phyloP scores from a whole-genome alignment of 257 asterid species.

The Solanum appendiculatum region DNA sequence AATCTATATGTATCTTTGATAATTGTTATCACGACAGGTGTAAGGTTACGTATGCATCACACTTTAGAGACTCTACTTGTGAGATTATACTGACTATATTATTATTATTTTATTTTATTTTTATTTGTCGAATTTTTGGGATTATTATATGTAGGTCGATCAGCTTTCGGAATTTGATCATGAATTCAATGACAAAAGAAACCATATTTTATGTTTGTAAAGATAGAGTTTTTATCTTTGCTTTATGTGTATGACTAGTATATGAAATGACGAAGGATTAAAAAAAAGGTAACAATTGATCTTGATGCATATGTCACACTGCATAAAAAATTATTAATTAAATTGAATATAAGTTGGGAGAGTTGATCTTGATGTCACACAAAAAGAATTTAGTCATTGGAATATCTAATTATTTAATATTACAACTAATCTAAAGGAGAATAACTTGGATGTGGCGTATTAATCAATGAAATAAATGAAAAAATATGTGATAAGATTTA shows the following conservation, averaged over 20 bases:
- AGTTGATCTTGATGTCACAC: not conserved
- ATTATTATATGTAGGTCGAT: not conserved
- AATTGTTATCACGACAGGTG: not conserved
- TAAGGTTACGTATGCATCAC: not conserved
- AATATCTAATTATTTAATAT: not conserved
- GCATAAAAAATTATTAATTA: too few species aligned
- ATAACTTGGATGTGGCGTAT: not conserved
- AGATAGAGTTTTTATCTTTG: not conserved
- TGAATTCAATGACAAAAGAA: slow-evolving; percentile 14
- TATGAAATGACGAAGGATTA: slow-evolving; percentile 10
- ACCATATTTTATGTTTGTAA: not conserved
- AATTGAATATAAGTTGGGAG: not conserved
- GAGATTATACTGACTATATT: not conserved
- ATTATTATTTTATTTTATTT: not conserved
- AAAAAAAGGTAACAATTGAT: not conserved
- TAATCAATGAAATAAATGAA: not conserved
- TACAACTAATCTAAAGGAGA: too few species aligned
- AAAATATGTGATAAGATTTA: not conserved
- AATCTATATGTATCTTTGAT: too few species aligned
- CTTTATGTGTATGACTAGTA: slow-evolving; percentile 5
- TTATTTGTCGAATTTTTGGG: not conserved
- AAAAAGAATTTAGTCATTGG: not conserved
- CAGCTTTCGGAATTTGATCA: slow-evolving; percentile 1
- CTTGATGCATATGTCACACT: not conserved
- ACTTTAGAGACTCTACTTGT: accelerated